Percentiles rank a stretch among this genome's conserved stretches.
Conservation (phyloP, 768 basidiomycete species). For the Tricholoma hemisulphureum region DNA sequence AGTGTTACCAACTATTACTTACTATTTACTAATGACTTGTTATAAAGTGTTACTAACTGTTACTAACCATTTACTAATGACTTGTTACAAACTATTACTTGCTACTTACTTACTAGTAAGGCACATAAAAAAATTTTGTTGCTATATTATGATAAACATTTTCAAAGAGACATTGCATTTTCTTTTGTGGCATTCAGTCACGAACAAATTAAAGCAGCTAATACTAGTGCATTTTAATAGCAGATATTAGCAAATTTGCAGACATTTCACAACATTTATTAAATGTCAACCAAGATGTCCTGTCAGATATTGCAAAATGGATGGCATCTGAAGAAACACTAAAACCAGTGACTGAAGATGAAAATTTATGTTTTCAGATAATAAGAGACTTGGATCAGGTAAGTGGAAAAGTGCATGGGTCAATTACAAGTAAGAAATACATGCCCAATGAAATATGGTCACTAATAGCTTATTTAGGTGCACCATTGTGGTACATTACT, state of each 20-base stretch:
- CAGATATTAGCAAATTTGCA: too few species aligned
- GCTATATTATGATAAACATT: slow-evolving; percentile 6
- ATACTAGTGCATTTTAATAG: too few species aligned
- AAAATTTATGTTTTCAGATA: slow-evolving; percentile 27
- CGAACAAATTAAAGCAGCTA: too few species aligned
- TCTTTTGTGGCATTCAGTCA: too few species aligned
- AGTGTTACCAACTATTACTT: too few species aligned
- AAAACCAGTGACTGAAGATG: neutral
- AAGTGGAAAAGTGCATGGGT: slow-evolving; percentile 27
- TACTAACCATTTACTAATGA: too few species aligned
- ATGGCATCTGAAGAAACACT: neutral
- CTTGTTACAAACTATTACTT: too few species aligned
- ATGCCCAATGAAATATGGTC: slow-evolving; percentile 33
- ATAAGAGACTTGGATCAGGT: slow-evolving; percentile 36
- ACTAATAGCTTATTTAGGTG: slow-evolving; percentile 17
- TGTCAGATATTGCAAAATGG: neutral
- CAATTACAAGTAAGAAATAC: slow-evolving; percentile 25
- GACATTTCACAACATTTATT: too few species aligned
- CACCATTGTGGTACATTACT: slow-evolving; percentile 36
- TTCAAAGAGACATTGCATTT: too few species aligned
- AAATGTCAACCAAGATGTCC: neutral
- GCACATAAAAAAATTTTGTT: slow-evolving; percentile 26
- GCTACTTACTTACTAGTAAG: too few species aligned
- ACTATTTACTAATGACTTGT: too few species aligned
- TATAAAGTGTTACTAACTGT: too few species aligned